Evolutionary conservation across 2,329 filamentous ascomycete genomes (phyloP), one percentile per base, ranked within the genome.

Genomic region (Fusarium foetens): DNA sequence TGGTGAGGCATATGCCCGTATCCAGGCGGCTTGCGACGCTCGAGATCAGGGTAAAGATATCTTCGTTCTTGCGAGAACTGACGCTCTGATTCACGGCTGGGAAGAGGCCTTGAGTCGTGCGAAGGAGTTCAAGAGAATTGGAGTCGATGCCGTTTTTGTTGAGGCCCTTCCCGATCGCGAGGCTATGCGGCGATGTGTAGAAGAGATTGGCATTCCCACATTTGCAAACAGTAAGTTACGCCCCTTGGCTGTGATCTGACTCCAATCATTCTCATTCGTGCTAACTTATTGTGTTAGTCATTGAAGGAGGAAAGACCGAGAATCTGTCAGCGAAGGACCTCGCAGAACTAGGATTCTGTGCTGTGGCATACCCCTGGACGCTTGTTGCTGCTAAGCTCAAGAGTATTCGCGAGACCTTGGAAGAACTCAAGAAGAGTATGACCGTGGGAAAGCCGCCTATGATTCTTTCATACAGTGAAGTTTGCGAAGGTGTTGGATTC

Each of bases 401-500:
- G 77, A 80, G 80, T 27, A 81, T 84, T 6, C 71, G 78, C 6
- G 79, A 83, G 46, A 77, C 80, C 0, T 59, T 84, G 6, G 80
- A 82, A 60, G 77, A 68, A 1, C 41, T 86, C 25, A 86, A 86
- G 71, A 76, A 76, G 49, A 82, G 80, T 35, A 79, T 86, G 74
- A 81, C 78, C 0, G 75, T 80, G 1, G 84, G 84, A 2, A 76
- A 78, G 1, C 84, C 84, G 2, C 83, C 83, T 8, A 80, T 80
- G 73, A 83, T 86, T n/a, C 66, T 86, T 31, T 80, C 80, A 3
- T 85, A 83, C 54, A 71, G 73, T 2, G 82, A 87, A 57, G 83
- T 86, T 1, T 85, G 82, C 52, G 80, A 83, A 13, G 82, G 83
- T 0, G 84, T 86, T 16, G 84, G 84, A 0, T 85, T 86, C 60